These are phyloP conservation scores for Penicillium angulare DNA, from an alignment of 495 filamentous ascomycete species.

Conservation along the genomic window DNA sequence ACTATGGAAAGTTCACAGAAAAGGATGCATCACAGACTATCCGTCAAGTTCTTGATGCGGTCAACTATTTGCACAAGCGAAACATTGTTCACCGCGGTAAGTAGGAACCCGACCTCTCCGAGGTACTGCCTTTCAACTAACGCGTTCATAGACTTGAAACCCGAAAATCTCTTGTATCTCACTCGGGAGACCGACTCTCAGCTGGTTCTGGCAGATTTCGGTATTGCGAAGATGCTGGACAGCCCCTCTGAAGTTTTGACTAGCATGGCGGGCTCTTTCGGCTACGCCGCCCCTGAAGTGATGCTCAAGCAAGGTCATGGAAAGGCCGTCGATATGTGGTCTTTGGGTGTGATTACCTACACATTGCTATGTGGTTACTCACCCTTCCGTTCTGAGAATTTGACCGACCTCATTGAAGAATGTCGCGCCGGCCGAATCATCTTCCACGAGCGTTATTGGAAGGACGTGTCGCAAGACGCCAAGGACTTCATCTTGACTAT, in stretches of 20 bases:
- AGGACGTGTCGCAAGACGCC: conserved; percentile 91
- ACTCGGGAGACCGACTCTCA: conserved; percentile 73
- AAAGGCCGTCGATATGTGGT: conserved; percentile 99
- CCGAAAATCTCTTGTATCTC: conserved; percentile 95
- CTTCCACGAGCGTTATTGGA: conserved; percentile 99
- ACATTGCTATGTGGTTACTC: conserved; percentile 99
- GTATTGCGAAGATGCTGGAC: conserved; percentile 98
- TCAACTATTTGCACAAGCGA: conserved; percentile 90
- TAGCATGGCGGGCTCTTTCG: conserved; percentile 98
- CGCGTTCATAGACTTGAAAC: conserved; percentile 78
- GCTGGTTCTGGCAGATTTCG: conserved; percentile 94
- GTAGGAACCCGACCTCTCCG: too few species aligned
- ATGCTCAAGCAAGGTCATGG: conserved; percentile 98
- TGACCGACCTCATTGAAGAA: conserved; percentile 93
- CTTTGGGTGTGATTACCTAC: conserved; percentile 97
- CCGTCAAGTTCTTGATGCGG: conserved; percentile 89
- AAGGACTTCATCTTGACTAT: conserved; percentile 90
- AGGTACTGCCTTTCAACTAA: conserved; percentile 2
- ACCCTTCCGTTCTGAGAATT: conserved; percentile 91
- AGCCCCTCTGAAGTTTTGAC: conserved; percentile 85
- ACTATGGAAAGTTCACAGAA: conserved; percentile 97
- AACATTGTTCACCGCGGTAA: conserved; percentile 95
- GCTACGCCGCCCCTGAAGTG: conserved; percentile 95
- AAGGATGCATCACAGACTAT: conserved; percentile 98
- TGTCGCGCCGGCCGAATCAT: conserved; percentile 85